These are phyloP conservation scores for Funneliformis caledonium DNA, from an alignment of 371 early-diverging fungal genomes.

Conservation along the genomic window DNA sequence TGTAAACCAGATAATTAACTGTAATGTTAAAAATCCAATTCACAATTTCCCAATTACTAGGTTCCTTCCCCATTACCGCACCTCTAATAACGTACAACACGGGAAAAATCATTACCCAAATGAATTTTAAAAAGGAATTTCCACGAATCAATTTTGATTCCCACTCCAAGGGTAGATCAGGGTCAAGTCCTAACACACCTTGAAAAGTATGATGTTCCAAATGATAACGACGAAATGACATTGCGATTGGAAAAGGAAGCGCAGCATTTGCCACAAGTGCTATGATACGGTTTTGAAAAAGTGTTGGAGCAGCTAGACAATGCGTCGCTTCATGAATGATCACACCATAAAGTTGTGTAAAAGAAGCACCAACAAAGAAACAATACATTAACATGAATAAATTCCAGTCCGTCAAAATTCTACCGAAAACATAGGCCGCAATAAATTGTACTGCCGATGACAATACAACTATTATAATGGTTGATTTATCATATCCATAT, in stretches of 20 bases:
- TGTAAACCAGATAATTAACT: conserved; percentile 62
- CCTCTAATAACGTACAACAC: conserved; percentile 92
- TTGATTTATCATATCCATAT: conserved; percentile 83
- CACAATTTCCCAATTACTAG: conserved; percentile 80
- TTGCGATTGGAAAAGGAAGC: conserved; percentile 81
- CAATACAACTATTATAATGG: conserved; percentile 73
- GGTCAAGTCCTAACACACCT: conserved; percentile 93
- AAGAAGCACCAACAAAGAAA: conserved; percentile 85
- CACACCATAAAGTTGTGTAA: conserved; percentile 79
- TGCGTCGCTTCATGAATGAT: conserved; percentile 95
- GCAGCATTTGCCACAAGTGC: conserved; percentile 87
- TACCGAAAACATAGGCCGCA: conserved; percentile 82
- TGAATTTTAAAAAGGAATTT: conserved; percentile 72
- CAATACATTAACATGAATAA: conserved; percentile 66
- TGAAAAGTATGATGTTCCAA: conserved; percentile 97
- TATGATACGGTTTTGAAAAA: conserved; percentile 78
- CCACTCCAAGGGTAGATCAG: conserved; percentile 92
- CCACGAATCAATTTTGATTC: conserved; percentile 83
- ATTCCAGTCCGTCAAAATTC: conserved; percentile 60
- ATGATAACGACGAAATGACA: conserved; percentile 93
- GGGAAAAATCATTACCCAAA: conserved; percentile 88
- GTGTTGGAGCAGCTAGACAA: conserved; percentile 71
- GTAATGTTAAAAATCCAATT: conserved; percentile 73
- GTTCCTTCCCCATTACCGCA: conserved; percentile 75
- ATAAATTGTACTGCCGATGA: conserved; percentile 77